phyloP scores from a whole-genome alignment of 2,329 filamentous ascomycete genomes.

The Tolypocladium inflatum region DNA sequence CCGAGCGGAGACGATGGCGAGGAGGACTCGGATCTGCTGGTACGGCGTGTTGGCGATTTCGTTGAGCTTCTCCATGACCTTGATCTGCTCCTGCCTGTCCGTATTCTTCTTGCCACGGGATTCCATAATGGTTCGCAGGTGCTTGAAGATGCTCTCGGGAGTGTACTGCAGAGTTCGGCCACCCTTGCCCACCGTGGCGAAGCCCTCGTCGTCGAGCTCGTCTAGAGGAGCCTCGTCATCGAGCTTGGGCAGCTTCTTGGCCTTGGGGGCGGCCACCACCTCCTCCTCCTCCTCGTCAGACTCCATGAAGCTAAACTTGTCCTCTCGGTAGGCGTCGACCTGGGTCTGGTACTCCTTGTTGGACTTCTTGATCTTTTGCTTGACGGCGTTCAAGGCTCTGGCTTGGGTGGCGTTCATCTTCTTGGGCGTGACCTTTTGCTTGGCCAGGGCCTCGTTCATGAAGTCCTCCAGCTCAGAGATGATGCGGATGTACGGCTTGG shows the following conservation, averaged over 20 bases:
- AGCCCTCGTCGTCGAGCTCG: slow-evolving; percentile 73
- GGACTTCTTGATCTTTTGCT: slow-evolving; percentile 98
- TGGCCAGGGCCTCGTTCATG: slow-evolving; percentile 87
- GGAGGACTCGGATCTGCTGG: slow-evolving; percentile 84
- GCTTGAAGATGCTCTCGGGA: slow-evolving; percentile 96
- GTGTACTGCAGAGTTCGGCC: slow-evolving; percentile 88
- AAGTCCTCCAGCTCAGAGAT: slow-evolving; percentile 90
- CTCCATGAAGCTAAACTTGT: slow-evolving; percentile 83
- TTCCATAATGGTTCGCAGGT: slow-evolving; percentile 86
- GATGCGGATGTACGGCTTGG: slow-evolving; percentile 87
- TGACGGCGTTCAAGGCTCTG: slow-evolving; percentile 89
- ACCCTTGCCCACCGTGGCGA: slow-evolving; percentile 78
- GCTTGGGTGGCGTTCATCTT: slow-evolving; percentile 98
- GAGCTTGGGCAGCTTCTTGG: slow-evolving; percentile 21
- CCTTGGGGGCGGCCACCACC: slow-evolving; percentile 39
- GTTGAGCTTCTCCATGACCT: slow-evolving; percentile 90
- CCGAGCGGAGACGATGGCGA: slow-evolving; percentile 84
- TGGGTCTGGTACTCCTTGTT: slow-evolving; percentile 89
- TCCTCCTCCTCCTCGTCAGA: slow-evolving; percentile 68
- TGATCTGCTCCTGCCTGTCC: slow-evolving; percentile 88
- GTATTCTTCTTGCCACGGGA: slow-evolving; percentile 99
- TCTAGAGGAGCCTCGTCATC: slow-evolving; percentile 39
- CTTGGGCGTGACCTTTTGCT: slow-evolving; percentile 92
- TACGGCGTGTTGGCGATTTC: slow-evolving; percentile 88
- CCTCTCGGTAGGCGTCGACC: slow-evolving; percentile 75